Evolutionary conservation across 768 basidiomycete species (phyloP).

Genomic region (Bullera alba): DNA sequence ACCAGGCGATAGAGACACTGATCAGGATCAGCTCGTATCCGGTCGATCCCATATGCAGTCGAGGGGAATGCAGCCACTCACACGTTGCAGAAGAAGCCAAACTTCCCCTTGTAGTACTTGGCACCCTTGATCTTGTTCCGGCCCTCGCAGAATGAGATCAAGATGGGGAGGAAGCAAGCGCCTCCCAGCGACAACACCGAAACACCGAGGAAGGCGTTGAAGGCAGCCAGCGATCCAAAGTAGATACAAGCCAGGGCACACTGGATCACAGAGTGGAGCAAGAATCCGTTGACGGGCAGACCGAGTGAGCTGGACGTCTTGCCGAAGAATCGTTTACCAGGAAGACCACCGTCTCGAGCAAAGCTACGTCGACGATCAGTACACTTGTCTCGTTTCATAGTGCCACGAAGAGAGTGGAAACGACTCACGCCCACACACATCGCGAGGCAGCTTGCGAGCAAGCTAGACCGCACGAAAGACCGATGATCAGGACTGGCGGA

Average conservation of each 20-base stretch:
- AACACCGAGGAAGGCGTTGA: conserved; percentile 62
- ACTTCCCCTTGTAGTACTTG: conserved; percentile 51
- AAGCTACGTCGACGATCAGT: conserved; percentile 54
- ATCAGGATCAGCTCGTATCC: neutral
- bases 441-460: conserved; percentile 27
- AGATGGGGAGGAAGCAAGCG: conserved; percentile 58
- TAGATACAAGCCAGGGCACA: conserved; percentile 58
- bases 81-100: conserved; percentile 51
- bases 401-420: conserved; percentile 32
- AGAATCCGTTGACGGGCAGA: conserved; percentile 57
- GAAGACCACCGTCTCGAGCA: conserved; percentile 60
- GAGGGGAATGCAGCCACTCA: conserved; percentile 7
- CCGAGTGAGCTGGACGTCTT: conserved; percentile 48
- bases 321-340: conserved; percentile 52
- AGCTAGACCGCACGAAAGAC: conserved; percentile 22
- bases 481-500: conserved; percentile 17
- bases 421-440: conserved; percentile 30
- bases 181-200: conserved; percentile 59
- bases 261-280: conserved; percentile 56
- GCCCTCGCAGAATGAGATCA: conserved; percentile 51
- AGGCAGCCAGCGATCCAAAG: conserved; percentile 55
- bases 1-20: conserved; percentile 53
- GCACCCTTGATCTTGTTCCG: conserved; percentile 51
- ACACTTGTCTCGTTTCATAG: neutral
- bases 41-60: neutral